Evolutionary conservation across 352 stramenopile genomes (phyloP).

Genomic region (Pythium utonaiense): DNA sequence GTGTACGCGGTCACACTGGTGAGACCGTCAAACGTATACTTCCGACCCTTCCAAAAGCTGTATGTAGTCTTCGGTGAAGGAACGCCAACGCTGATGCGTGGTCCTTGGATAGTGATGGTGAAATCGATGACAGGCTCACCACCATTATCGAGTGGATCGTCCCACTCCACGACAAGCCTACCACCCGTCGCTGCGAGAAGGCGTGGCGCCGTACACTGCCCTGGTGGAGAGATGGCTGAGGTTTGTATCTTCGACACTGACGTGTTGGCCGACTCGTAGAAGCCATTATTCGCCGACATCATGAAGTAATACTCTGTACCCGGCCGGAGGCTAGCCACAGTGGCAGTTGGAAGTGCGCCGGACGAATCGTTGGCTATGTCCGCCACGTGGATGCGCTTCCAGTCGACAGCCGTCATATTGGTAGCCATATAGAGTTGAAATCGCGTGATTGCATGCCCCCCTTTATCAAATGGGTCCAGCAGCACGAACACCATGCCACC

Average conservation of each 20-base stretch:
- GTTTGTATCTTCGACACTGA: constrained; percentile 31
- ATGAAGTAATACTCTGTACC: constrained; percentile 36
- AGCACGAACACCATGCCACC: constrained; percentile 47
- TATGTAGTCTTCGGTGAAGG: neutral
- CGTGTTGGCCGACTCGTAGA: constrained; percentile 44
- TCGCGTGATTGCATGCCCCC: constrained; percentile 31
- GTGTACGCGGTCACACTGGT: constrained; percentile 33
- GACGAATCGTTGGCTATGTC: neutral
- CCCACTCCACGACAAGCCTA: constrained; percentile 31
- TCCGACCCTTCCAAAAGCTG: neutral
- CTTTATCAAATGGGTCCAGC: constrained; percentile 43
- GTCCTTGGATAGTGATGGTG: constrained; percentile 14
- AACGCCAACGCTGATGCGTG: neutral
- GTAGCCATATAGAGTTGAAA: constrained; percentile 44
- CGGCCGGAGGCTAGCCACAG: constrained; percentile 30
- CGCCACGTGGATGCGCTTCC: constrained; percentile 32
- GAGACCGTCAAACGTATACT: constrained; percentile 45
- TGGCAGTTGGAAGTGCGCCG: constrained; percentile 20
- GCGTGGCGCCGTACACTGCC: constrained; percentile 26
- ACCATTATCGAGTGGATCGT: constrained; percentile 35
- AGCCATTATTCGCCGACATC: constrained; percentile 39
- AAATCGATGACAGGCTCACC: constrained; percentile 35
- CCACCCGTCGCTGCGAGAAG: constrained; percentile 20
- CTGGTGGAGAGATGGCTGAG: constrained; percentile 41
- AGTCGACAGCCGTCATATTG: constrained; percentile 17